Evolutionary conservation across 2,329 filamentous ascomycete genomes (phyloP), one percentile per base, ranked within the genome.

Genomic region (Aspergillus brunneoviolaceus): DNA sequence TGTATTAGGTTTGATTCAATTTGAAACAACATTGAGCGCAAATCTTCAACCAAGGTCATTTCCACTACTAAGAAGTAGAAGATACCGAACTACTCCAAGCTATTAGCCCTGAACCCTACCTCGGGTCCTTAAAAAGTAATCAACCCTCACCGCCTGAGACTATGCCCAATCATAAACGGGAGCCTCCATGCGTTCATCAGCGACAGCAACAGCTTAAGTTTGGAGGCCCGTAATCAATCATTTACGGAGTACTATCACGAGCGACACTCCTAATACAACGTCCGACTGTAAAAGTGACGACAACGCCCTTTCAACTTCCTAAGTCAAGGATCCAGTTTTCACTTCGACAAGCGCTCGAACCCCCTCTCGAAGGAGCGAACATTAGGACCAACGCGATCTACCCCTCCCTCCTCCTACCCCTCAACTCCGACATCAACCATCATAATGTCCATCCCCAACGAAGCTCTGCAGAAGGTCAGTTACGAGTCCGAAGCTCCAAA

Each of bases 361-460:
- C 39, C 14, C 39, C 16, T n/a, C 16, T 45, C 6, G n/a, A 35
- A 35, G 10, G 11, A 35, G 33, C 33, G 33, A 45, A 19, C n/a
- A 45, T 25, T 1, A 33, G 29, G 7, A 6, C 16, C 42, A 9
- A 16, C 9, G 5, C 42, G 27, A 27, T 25, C 19, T 48, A 48
- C 14, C 23, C 31, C 21, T 21, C 21, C 16, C 25, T 2, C 42
- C 35, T 35, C 51, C 53, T 16, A 12, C 39, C 33, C 33, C 29
- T 55, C 53, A 53, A 55, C 49, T 49, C 58, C 65, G 31, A 49
- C 21, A 47, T 29, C 52, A 35, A 55, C 51, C 49, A 55, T 49
- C 69, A 84, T 70, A 55, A 97, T 98, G 94, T 91, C 94, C 57
- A 95, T 98, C 69, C 89, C 93, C 57, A 96, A 96, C 72, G 91